Percentiles rank a stretch among this genome's conserved stretches.
phyloP scores from a whole-genome alignment of 257 asterid genomes.

The Coffea canephora region DNA sequence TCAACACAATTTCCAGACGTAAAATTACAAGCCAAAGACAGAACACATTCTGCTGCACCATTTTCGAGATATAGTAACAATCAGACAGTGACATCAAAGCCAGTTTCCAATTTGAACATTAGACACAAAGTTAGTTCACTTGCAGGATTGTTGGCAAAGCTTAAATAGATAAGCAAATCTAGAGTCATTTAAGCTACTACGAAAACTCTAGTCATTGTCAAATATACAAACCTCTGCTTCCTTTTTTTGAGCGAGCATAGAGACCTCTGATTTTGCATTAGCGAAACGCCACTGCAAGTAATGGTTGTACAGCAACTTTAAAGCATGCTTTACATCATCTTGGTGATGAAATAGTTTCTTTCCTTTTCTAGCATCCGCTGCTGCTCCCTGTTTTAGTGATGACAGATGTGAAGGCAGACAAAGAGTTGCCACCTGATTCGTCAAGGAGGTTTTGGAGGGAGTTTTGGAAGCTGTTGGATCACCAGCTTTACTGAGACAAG shows the following conservation, averaged over 20 bases:
- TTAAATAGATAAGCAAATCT: background rate
- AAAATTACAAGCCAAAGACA: too few species aligned
- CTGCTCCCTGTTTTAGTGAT: conserved; percentile 35
- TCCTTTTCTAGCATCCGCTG: conserved; percentile 50
- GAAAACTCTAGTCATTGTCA: background rate
- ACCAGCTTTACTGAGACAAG: conserved; percentile 17
- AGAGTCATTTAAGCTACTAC: background rate
- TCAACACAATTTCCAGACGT: background rate
- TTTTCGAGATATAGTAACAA: too few species aligned
- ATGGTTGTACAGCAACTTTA: conserved; percentile 60
- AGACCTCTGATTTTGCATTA: conserved; percentile 68
- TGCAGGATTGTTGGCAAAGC: background rate
- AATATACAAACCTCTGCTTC: conserved; percentile 56
- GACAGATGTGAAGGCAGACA: conserved; percentile 75
- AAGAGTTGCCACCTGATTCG: conserved; percentile 31
- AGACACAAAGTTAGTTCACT: background rate
- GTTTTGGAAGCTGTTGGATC: conserved; percentile 16
- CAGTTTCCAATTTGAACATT: too few species aligned
- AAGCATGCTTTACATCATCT: conserved; percentile 58
- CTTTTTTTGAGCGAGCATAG: conserved; percentile 39
- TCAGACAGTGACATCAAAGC: too few species aligned
- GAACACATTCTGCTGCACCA: too few species aligned
- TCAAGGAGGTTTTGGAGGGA: conserved; percentile 31
- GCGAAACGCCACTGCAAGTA: conserved; percentile 62
- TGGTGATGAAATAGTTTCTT: conserved; percentile 40